Evolutionary conservation across 371 early-diverging fungal species (phyloP), one percentile per base, ranked within the genome.

Genomic region (Lichtheimia corymbifera): DNA sequence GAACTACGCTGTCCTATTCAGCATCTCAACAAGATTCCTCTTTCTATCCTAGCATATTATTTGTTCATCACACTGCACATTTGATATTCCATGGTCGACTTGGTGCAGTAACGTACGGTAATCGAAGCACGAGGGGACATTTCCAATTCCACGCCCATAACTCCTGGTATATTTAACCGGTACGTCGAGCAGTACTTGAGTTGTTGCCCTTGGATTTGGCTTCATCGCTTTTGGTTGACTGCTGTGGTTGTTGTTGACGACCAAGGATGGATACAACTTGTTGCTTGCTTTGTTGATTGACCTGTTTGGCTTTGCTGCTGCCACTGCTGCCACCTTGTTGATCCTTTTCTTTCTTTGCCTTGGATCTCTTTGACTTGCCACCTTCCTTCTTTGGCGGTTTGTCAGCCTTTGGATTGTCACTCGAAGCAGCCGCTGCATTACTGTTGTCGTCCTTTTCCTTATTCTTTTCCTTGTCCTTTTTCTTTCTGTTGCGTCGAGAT

Each of bases 391-490:
- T 57, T 25, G 44, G 47, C 18, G 22, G 47, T 59, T 58, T 64
- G 6, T 64, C 63, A 2, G 67, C 61, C 59, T 61, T 68, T 13
- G 47, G 43, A 14, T 35, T 55, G 0, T 44, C 55, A n/a, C 28
- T 43, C 13, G 24, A 35, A 22, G 58, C 41, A 41, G 35, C 11
- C 17, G 52, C 11, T 22, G 52, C 18, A 12, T 50, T n/a, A n/a
- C n/a, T 64, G 50, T 53, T 51, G 57, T 12, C 41, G 18, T 55
- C 27, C 11, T 42, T 50, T 15, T 53, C 43, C 15, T 59, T 59
- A n/a, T 57, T 60, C 51, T 76, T 70, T 49, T 76, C 75, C 53
- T 77, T 70, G 53, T 63, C 63, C 54, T 59, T 67, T 51, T 78
- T 76, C 58, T 66, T 66, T 18, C 62, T 62, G 50, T 78, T 66